A percentile compares a stretch with the other conserved stretches of the same genome.
phyloP scores from a whole-genome alignment of 192 early-diverging fungal species.

The Phlyctochytrium planicorne region DNA sequence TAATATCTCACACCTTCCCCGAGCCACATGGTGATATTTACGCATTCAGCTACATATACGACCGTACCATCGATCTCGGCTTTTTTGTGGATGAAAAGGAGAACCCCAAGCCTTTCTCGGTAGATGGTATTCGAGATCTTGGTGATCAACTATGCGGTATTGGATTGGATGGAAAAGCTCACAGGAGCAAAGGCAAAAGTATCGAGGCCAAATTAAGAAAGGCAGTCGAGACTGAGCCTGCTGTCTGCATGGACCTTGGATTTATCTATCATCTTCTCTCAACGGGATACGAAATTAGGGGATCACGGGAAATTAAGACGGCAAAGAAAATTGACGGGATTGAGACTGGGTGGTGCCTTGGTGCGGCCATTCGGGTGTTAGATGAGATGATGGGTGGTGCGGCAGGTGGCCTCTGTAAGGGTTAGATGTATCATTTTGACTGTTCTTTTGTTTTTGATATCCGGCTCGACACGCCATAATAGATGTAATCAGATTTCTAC shows the following conservation, averaged over 20 bases:
- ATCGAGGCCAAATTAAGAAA: conserved; percentile 1
- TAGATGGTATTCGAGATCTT: conserved; percentile 65
- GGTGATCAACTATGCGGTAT: conserved; percentile 67
- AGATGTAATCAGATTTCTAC: too few species aligned
- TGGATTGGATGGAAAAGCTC: neutral
- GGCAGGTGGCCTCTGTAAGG: conserved; percentile 4
- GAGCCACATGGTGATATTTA: conserved; percentile 70
- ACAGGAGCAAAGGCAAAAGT: conserved; percentile 12
- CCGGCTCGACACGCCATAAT: too few species aligned
- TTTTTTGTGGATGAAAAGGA: conserved; percentile 20
- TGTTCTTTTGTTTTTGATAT: too few species aligned
- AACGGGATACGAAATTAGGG: conserved; percentile 80
- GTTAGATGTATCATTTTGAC: too few species aligned
- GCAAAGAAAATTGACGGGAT: conserved; percentile 90
- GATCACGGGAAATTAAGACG: conserved; percentile 66
- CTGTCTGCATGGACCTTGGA: conserved; percentile 88
- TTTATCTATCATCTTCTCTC: conserved; percentile 84
- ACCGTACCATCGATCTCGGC: conserved; percentile 50
- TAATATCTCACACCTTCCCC: conserved; percentile 64
- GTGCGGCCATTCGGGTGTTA: conserved; percentile 83
- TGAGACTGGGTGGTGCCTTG: conserved; percentile 96
- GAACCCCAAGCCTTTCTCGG: conserved; percentile 60
- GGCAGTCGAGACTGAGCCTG: conserved; percentile 46
- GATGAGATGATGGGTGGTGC: conserved; percentile 44
- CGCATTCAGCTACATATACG: conserved; percentile 96